Conservation (phyloP, 371 early-diverging fungal species). For the Rhizopus delemar region DNA sequence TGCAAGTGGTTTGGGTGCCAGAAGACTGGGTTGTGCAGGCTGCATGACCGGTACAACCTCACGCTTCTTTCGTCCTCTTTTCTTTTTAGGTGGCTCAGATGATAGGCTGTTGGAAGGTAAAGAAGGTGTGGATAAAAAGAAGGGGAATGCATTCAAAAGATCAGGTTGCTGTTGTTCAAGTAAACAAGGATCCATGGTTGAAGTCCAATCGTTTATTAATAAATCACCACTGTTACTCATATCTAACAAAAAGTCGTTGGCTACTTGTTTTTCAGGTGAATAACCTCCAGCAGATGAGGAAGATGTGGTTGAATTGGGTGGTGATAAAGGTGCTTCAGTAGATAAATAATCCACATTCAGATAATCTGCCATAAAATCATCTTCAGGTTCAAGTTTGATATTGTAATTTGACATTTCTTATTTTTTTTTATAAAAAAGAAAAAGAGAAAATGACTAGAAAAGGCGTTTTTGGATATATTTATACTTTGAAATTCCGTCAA, state of each 20-base stretch:
- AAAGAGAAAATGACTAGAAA: constrained; percentile 11
- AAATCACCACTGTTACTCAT: constrained; percentile 1
- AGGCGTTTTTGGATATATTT: background rate
- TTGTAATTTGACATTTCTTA: constrained; percentile 9
- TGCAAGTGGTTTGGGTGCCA: constrained; percentile 37
- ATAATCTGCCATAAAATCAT: constrained; percentile 45
- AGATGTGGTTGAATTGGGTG: constrained; percentile 18
- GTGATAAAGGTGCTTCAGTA: constrained; percentile 23
- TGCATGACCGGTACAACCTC: constrained; percentile 7
- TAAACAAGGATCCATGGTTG: background rate
- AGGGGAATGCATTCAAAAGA: constrained; percentile 15
- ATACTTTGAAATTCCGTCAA: background rate
- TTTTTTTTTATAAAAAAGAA: constrained; percentile 3
- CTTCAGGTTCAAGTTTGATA: constrained; percentile 38
- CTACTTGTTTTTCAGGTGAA: constrained; percentile 8
- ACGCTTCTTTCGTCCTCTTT: constrained; percentile 50
- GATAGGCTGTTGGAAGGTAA: background rate
- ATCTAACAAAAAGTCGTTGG: constrained; percentile 20
- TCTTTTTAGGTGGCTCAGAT: constrained; percentile 38
- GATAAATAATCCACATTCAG: constrained; percentile 42
- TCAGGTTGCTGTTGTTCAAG: constrained; percentile 7
- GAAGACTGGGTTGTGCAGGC: constrained; percentile 13
- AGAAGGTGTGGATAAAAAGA: constrained; percentile 19
- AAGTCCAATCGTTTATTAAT: background rate
- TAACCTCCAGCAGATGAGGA: constrained; percentile 8